A percentile compares a stretch with the other conserved stretches of the same genome.
phyloP scores from a whole-genome alignment of 306 rosid species.

The Cucurbita ficifolia region DNA sequence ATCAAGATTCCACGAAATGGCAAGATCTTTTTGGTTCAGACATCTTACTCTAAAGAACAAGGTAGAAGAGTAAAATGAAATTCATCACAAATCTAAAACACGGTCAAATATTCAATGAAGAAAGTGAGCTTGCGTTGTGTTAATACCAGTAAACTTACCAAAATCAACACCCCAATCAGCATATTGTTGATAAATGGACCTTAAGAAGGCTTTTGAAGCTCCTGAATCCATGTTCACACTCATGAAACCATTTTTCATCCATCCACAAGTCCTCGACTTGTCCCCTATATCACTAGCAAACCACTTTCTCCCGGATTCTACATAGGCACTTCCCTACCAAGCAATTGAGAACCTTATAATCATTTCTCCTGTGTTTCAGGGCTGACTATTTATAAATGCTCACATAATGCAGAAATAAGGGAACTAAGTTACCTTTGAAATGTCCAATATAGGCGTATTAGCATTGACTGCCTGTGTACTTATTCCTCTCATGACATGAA shows the following conservation, averaged over 20 bases:
- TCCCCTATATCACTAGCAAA: slow-evolving; percentile 69
- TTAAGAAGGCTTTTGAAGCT: slow-evolving; percentile 83
- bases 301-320: slow-evolving; percentile 65
- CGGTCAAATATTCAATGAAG: not conserved
- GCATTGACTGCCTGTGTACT: slow-evolving; percentile 94
- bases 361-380: not conserved
- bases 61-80: not conserved
- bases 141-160: slow-evolving; percentile 33
- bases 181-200: slow-evolving; percentile 71
- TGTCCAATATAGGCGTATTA: slow-evolving; percentile 77
- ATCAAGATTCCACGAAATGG: not conserved
- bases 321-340: slow-evolving; percentile 47
- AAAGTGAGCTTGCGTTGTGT: not conserved
- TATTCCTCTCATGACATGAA: slow-evolving; percentile 96
- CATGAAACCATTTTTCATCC: slow-evolving; percentile 93
- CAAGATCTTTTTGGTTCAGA: not conserved
- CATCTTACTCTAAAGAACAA: not conserved
- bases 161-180: slow-evolving; percentile 92
- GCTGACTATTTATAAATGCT: not conserved
- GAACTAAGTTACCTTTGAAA: slow-evolving; percentile 26
- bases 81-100: not conserved
- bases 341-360: not conserved
- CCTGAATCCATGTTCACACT: slow-evolving; percentile 63
- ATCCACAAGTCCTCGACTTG: slow-evolving; percentile 53
- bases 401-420: not conserved